phyloP scores from a whole-genome alignment of 2,329 filamentous ascomycete species.

The Trichoderma guizhouense region DNA sequence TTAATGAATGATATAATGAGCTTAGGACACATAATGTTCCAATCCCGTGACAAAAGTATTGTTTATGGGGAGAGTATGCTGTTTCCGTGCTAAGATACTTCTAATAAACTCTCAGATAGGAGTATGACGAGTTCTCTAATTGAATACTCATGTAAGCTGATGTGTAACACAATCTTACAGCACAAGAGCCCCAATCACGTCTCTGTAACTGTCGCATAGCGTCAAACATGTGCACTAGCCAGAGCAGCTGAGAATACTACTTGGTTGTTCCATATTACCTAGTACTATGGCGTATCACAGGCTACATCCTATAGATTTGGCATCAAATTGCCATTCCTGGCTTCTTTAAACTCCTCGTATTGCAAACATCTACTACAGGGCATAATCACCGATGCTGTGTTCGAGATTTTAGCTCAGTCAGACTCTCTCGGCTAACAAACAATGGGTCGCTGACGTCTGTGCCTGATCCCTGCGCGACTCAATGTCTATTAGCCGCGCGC shows the following conservation, averaged over 20 bases:
- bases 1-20: background rate
- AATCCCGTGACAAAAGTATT: accelerated
- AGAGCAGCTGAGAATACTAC: background rate
- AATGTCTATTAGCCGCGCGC: background rate
- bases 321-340: background rate
- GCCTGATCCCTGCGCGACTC: background rate
- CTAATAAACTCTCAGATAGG: background rate
- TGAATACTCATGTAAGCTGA: background rate
- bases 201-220: background rate
- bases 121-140: background rate
- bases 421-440: background rate
- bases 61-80: background rate
- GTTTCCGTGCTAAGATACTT: background rate
- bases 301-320: background rate
- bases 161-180: background rate
- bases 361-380: background rate
- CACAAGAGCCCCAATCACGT: background rate
- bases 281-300: background rate
- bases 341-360: background rate
- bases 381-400: background rate
- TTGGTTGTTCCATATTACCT: background rate
- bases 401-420: background rate
- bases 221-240: background rate
- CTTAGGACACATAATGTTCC: background rate
- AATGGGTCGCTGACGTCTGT: background rate